Evolutionary conservation across 805 yeast species (phyloP).

Genomic region (Yarrowia sp.): DNA sequence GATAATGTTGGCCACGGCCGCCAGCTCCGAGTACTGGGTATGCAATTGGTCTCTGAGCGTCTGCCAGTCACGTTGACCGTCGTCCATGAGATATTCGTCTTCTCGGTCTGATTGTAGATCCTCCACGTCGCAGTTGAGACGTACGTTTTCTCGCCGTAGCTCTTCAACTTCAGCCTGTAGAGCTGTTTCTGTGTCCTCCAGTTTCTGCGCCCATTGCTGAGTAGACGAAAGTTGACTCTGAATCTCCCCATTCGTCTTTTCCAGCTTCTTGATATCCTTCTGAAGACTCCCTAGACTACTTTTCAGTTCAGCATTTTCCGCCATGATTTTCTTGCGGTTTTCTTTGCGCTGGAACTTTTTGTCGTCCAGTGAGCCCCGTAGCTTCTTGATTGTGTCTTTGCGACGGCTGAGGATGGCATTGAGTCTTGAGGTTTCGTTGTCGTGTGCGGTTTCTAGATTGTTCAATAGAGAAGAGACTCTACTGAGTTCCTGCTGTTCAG

Average conservation of each 20-base stretch:
- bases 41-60: slow-evolving; percentile 5
- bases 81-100: slow-evolving; percentile 13
- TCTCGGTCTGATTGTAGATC: slow-evolving; percentile 17
- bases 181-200: not conserved
- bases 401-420: not conserved
- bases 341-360: slow-evolving; percentile 13
- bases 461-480: not conserved
- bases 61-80: slow-evolving; percentile 19
- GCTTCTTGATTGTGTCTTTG: slow-evolving; percentile 1
- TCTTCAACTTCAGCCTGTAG: slow-evolving; percentile 3
- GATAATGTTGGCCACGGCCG: slow-evolving; percentile 17
- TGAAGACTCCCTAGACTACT: not conserved
- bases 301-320: slow-evolving; percentile 9
- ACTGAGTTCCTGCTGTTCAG: not conserved
- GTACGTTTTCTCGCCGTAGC: not conserved
- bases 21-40: slow-evolving; percentile 1
- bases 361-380: not conserved
- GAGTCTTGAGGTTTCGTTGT: not conserved
- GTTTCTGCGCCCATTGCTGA: not conserved
- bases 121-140: slow-evolving; percentile 17
- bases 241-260: slow-evolving; percentile 1
- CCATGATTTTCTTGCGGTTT: slow-evolving; percentile 14
- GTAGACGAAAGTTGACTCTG: slow-evolving; percentile 16
- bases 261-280: not conserved
- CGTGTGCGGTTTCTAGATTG: not conserved